phyloP scores from a whole-genome alignment of 495 filamentous ascomycete genomes.

The Venustampulla echinocandica region DNA sequence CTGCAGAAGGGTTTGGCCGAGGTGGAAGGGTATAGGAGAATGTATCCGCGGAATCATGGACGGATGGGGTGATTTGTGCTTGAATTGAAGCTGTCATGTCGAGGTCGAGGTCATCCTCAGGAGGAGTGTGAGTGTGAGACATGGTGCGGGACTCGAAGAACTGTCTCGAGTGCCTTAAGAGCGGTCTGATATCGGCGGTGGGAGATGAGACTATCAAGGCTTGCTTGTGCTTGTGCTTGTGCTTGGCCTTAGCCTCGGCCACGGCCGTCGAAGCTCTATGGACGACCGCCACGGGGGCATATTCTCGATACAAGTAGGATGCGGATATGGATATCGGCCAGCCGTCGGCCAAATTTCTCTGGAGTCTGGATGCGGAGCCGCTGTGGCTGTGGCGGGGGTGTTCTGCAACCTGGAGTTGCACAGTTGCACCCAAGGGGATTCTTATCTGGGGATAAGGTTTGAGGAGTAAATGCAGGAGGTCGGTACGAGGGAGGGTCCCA shows the following conservation, averaged over 20 bases:
- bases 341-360: neutral
- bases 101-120: neutral
- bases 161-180: no score
- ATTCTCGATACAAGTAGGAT: conserved; percentile 9
- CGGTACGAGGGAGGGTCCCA: no score
- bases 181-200: no score
- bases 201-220: neutral
- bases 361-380: neutral
- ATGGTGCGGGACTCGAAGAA: no score
- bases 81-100: neutral
- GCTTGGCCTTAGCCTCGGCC: conserved; percentile 6
- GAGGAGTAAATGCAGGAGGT: no score
- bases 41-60: conserved; percentile 18
- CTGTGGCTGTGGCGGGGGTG: neutral
- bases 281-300: conserved; percentile 18
- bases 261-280: conserved; percentile 14
- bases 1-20: conserved; percentile 40
- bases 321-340: conserved; percentile 8
- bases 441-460: no score
- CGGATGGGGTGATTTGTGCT: conserved; percentile 4
- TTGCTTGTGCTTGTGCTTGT: neutral
- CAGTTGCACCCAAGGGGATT: no score
- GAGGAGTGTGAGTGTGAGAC: neutral
- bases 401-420: no score
- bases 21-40: conserved; percentile 30